A percentile compares a stretch with the other conserved stretches of the same genome.
Conservation (phyloP, 192 early-diverging fungal genomes). For the Coemansia aciculifera region DNA sequence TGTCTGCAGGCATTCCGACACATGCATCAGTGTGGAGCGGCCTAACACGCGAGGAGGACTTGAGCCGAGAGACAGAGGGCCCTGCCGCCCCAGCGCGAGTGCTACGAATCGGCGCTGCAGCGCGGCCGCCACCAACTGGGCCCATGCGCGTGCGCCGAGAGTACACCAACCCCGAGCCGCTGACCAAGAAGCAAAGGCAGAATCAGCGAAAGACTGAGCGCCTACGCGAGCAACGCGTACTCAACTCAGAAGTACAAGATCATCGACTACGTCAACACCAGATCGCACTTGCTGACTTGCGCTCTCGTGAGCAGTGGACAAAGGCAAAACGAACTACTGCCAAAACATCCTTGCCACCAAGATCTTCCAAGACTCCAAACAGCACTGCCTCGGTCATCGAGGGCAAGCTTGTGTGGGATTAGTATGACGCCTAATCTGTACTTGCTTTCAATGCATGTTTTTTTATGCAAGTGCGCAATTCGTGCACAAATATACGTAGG, state of each 20-base stretch:
- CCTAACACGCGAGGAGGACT: slow-evolving; percentile 20
- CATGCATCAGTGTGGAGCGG: slow-evolving; percentile 33
- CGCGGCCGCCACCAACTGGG: slow-evolving; percentile 17
- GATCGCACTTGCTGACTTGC: slow-evolving; percentile 45
- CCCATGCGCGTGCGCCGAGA: slow-evolving; percentile 7
- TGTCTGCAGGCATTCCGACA: slow-evolving; percentile 20
- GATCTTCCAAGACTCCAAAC: background rate
- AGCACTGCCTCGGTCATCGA: slow-evolving; percentile 18
- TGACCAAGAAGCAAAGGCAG: slow-evolving; percentile 67
- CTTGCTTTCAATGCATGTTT: background rate
- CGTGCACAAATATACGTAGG: background rate
- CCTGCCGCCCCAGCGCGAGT: slow-evolving; percentile 15
- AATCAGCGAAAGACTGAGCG: slow-evolving; percentile 59
- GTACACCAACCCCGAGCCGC: slow-evolving; percentile 22
- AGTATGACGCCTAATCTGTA: background rate
- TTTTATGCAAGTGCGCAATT: background rate
- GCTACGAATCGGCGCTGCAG: slow-evolving; percentile 37
- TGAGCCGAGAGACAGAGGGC: slow-evolving; percentile 14
- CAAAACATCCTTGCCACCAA: background rate
- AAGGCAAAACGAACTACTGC: slow-evolving; percentile 20
- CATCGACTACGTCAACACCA: slow-evolving; percentile 61
- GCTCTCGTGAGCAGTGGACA: slow-evolving; percentile 48
- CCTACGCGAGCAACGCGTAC: slow-evolving; percentile 58
- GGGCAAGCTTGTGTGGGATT: slow-evolving; percentile 51
- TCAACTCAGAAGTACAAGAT: slow-evolving; percentile 56